phyloP scores from a whole-genome alignment of 192 early-diverging fungal genomes.

The Linderina pennispora region DNA sequence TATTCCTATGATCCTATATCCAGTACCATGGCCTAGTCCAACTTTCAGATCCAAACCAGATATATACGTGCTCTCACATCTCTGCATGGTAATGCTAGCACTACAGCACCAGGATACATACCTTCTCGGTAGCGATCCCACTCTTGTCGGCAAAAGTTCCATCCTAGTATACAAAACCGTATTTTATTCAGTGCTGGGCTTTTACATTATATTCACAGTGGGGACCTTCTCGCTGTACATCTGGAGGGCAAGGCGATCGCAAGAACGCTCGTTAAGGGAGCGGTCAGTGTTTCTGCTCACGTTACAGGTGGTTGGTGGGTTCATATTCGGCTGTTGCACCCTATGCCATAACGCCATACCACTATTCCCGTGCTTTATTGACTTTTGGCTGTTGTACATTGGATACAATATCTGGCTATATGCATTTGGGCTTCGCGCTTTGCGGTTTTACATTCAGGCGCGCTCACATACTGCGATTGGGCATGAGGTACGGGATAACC shows the following conservation, averaged over 20 bases:
- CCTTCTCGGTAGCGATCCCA: too few species aligned
- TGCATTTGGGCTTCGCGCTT: too few species aligned
- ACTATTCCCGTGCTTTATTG: conserved; percentile 15
- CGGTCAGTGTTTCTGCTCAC: conserved; percentile 12
- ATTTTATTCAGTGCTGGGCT: conserved; percentile 8
- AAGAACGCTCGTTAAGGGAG: conserved; percentile 13
- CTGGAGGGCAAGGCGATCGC: conserved; percentile 6
- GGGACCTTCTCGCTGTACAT: conserved; percentile 2
- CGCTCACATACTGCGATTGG: conserved; percentile 1
- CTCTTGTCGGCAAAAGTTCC: too few species aligned
- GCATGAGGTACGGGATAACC: conserved; percentile 2
- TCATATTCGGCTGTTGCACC: conserved; percentile 9
- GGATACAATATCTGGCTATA: conserved; percentile 7
- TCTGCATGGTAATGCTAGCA: too few species aligned
- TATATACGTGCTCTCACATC: too few species aligned
- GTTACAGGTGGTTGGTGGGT: conserved; percentile 9
- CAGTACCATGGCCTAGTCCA: too few species aligned
- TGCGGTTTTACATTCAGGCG: conserved; percentile 12
- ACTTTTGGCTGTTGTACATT: conserved; percentile 17
- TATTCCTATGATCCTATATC: too few species aligned
- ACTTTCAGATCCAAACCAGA: too few species aligned
- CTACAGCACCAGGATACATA: too few species aligned
- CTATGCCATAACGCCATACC: conserved; percentile 5
- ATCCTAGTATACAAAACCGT: conserved; percentile 8
- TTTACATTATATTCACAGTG: conserved; percentile 5